phyloP scores from a whole-genome alignment of 2,329 filamentous ascomycete species.

The Aureobasidium sp. region DNA sequence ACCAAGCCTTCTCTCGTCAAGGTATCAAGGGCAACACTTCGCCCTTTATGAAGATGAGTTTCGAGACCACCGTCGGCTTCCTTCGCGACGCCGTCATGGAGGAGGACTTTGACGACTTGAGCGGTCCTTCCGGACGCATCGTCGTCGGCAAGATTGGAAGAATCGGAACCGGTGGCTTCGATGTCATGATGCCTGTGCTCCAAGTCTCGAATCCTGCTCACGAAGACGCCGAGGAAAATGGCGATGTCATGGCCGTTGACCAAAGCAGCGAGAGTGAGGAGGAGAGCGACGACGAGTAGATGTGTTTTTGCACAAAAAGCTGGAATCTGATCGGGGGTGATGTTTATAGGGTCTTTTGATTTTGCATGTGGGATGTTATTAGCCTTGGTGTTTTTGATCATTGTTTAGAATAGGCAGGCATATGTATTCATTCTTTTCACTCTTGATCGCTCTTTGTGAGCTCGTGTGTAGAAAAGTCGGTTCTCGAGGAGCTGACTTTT shows the following conservation, averaged over 20 bases:
- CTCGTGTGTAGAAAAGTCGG: too few relatives aligned
- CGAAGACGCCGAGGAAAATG: conserved; percentile 1
- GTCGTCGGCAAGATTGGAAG: conserved; percentile 76
- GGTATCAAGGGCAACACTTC: conserved; percentile 77
- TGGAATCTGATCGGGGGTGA: background rate
- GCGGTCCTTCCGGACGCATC: conserved; percentile 76
- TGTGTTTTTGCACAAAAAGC: background rate
- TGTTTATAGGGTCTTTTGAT: background rate
- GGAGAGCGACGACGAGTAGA: conserved; percentile 12
- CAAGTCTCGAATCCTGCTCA: background rate
- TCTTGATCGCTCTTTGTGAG: background rate
- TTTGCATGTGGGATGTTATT: conserved; percentile 4
- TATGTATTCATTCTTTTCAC: conserved; percentile 7
- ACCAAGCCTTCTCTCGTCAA: conserved; percentile 85
- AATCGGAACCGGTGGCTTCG: conserved; percentile 85
- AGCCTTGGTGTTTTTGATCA: conserved; percentile 3
- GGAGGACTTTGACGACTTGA: conserved; percentile 81
- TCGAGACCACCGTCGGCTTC: conserved; percentile 93
- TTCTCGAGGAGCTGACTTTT: too few relatives aligned
- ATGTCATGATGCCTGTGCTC: conserved; percentile 51
- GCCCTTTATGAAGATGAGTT: conserved; percentile 98
- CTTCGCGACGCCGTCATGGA: conserved; percentile 86
- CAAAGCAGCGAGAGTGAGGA: conserved; percentile 9
- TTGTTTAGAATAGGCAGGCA: background rate
- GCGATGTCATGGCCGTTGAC: conserved; percentile 11